Evolutionary conservation across 306 rosid genomes (phyloP).

Genomic region (Vigna trinervia): DNA sequence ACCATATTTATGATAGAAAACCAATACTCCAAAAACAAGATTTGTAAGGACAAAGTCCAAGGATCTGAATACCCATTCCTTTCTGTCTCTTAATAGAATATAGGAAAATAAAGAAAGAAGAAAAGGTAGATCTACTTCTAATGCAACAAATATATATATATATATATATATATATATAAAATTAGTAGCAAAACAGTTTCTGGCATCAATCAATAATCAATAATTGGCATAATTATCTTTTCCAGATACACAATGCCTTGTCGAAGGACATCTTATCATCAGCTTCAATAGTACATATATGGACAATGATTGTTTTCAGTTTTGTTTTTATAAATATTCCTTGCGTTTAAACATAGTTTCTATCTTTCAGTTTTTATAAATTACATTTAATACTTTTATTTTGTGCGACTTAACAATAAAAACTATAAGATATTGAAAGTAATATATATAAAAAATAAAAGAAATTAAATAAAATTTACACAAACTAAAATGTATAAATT

Average conservation of each 20-base stretch:
- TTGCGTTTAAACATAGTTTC: no score
- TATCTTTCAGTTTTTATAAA: no score
- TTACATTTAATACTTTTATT: no score
- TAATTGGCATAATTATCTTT: neutral
- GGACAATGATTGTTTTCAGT: neutral
- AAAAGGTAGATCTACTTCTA: neutral
- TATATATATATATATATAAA: neutral
- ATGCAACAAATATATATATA: neutral
- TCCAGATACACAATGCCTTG: neutral
- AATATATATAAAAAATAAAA: no score
- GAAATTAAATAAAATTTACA: no score
- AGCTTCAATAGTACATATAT: neutral
- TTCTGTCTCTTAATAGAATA: neutral
- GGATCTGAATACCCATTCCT: neutral
- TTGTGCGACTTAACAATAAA: no score
- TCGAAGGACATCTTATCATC: neutral
- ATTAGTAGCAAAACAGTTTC: neutral
- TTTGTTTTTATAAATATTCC: no score
- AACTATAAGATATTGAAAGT: no score
- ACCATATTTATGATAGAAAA: neutral
- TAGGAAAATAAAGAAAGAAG: neutral
- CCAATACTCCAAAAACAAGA: neutral
- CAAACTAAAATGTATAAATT: no score
- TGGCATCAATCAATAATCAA: neutral
- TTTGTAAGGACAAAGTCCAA: neutral